phyloP scores from a whole-genome alignment of 306 rosid species.

The Cajanus cajan region DNA sequence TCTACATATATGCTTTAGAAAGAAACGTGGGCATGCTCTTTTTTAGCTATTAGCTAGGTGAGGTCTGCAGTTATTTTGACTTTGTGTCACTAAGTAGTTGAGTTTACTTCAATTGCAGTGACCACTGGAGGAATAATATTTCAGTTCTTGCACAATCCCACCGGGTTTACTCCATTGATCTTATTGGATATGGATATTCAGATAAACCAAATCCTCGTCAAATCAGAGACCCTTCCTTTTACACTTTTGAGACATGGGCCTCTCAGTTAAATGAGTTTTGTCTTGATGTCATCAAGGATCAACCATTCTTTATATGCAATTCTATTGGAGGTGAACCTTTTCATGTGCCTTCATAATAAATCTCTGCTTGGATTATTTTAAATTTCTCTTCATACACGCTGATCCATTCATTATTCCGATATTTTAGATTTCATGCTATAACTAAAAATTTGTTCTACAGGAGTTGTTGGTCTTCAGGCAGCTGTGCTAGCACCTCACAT shows the following conservation, averaged over 20 bases:
- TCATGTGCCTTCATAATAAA: background rate
- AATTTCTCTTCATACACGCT: background rate
- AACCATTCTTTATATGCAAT: constrained; percentile 88
- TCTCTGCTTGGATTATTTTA: background rate
- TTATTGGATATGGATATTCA: constrained; percentile 95
- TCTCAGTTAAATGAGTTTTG: constrained; percentile 83
- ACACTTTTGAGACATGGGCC: constrained; percentile 94
- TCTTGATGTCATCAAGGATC: constrained; percentile 62
- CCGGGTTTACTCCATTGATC: constrained; percentile 86
- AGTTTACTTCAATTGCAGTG: constrained; percentile 61
- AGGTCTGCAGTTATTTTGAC: constrained; percentile 15
- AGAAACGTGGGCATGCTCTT: no score
- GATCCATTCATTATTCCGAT: background rate
- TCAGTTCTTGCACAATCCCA: constrained; percentile 70
- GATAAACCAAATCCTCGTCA: constrained; percentile 88
- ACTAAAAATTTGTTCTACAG: constrained; percentile 35
- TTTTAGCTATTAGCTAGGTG: no score
- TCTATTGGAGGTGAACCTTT: constrained; percentile 80
- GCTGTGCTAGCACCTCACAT: constrained; percentile 65
- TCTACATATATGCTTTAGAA: background rate
- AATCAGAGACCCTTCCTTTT: constrained; percentile 57
- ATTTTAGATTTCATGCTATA: background rate
- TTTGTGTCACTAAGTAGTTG: constrained; percentile 21
- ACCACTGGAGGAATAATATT: constrained; percentile 92
- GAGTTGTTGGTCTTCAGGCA: constrained; percentile 99